Conservation (phyloP, 164 flowering plant genomes). For the Berberis vulgaris region DNA sequence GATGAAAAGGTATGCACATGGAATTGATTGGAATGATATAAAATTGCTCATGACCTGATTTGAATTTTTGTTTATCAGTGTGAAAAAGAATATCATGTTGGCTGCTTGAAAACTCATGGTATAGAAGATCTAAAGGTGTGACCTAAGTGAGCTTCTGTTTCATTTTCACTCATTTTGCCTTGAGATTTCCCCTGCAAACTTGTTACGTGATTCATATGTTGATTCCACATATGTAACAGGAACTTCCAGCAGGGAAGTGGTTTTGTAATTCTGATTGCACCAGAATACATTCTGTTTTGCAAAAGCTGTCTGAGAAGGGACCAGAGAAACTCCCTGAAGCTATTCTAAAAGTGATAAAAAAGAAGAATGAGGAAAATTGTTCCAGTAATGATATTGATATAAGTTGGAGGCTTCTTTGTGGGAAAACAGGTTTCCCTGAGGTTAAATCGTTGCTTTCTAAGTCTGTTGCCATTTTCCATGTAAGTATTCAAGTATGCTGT, state of each 20-base stretch:
- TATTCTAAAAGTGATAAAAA: no score
- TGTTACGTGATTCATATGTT: not conserved
- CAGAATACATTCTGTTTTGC: not conserved
- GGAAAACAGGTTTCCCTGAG: not conserved
- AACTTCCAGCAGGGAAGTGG: slow-evolving; percentile 11
- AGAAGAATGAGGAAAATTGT: slow-evolving; percentile 6
- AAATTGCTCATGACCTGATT: not conserved
- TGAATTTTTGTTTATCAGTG: not conserved
- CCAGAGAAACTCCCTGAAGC: not conserved
- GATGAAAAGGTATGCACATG: not conserved
- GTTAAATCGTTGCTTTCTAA: not conserved
- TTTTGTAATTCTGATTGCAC: not conserved
- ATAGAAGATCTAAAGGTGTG: not conserved
- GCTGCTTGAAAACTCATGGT: not conserved
- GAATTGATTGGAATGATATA: no score
- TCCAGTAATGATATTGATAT: not conserved
- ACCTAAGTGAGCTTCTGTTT: not conserved
- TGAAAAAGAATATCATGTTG: not conserved
- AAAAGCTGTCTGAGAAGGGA: slow-evolving; percentile 13
- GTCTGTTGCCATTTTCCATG: not conserved
- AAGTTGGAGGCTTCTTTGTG: not conserved
- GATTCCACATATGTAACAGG: slow-evolving; percentile 33
- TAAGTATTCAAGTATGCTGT: not conserved
- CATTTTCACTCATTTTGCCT: not conserved
- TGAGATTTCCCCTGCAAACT: not conserved